Evolutionary conservation across 2,329 filamentous ascomycete genomes (phyloP).

Genomic region (Aspergillus proliferans): DNA sequence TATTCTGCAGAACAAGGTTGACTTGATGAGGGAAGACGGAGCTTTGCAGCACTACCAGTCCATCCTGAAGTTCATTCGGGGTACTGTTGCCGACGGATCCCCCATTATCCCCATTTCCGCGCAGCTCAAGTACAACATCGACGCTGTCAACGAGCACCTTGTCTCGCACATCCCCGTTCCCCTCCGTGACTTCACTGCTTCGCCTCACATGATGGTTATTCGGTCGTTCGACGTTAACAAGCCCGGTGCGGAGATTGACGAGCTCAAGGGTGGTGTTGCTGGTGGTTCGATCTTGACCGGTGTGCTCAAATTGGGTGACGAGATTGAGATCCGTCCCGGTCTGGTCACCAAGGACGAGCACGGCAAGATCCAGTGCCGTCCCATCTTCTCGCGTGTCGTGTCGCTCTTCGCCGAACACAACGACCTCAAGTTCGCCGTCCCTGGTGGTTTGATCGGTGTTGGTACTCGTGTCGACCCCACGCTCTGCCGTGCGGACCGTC

Average conservation of each 20-base stretch:
- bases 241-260: slow-evolving; percentile 96
- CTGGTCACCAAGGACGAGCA: slow-evolving; percentile 93
- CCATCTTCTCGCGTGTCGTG: slow-evolving; percentile 92
- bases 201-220: slow-evolving; percentile 98
- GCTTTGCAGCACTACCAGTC: slow-evolving; percentile 93
- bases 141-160: slow-evolving; percentile 93
- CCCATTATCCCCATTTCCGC: slow-evolving; percentile 96
- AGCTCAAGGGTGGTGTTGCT: slow-evolving; percentile 96
- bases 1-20: slow-evolving; percentile 99
- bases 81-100: slow-evolving; percentile 89
- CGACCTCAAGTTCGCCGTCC: slow-evolving; percentile 95
- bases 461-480: slow-evolving; percentile 96
- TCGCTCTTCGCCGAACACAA: slow-evolving; percentile 97
- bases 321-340: slow-evolving; percentile 98
- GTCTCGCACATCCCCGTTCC: slow-evolving; percentile 94
- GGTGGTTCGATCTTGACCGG: slow-evolving; percentile 95
- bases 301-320: slow-evolving; percentile 92
- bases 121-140: slow-evolving; percentile 99
- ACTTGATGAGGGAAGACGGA: slow-evolving; percentile 93
- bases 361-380: slow-evolving; percentile 91
- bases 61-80: slow-evolving; percentile 96
- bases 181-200: slow-evolving; percentile 78
- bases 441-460: slow-evolving; percentile 95
- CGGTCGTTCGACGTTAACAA: slow-evolving; percentile 99
- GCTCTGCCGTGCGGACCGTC: slow-evolving; percentile 95